A percentile compares a stretch with the other conserved stretches of the same genome.
Evolutionary conservation across 768 basidiomycete genomes (phyloP).

Genomic region (Trametes gibbosa): DNA sequence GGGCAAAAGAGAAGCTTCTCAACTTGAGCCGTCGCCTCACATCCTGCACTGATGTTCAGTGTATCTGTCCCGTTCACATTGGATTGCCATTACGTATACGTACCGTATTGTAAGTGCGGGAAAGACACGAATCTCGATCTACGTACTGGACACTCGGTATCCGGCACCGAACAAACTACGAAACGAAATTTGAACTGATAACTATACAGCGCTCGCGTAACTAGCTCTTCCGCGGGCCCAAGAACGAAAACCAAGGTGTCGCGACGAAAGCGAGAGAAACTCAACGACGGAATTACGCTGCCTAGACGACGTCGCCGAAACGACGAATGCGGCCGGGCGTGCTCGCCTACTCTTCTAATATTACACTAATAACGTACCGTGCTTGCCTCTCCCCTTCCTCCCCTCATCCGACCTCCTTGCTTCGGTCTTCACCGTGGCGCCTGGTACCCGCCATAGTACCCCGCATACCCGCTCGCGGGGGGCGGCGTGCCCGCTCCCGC

Average conservation of each 20-base stretch:
- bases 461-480: constrained; percentile 14
- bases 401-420: too few species aligned
- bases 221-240: too few species aligned
- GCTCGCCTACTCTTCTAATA: neutral
- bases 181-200: too few species aligned
- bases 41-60: neutral
- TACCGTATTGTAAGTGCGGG: neutral
- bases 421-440: constrained; percentile 19
- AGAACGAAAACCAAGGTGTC: too few species aligned
- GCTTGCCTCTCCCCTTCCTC: too few species aligned
- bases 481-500: constrained; percentile 23
- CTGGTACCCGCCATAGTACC: constrained; percentile 28
- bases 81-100: neutral
- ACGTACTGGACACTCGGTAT: neutral
- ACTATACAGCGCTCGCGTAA: too few species aligned
- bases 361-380: constrained; percentile 9
- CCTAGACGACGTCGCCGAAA: too few species aligned
- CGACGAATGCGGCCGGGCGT: neutral
- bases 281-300: neutral
- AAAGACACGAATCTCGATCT: neutral
- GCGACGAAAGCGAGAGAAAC: neutral
- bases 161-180: neutral
- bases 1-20: too few species aligned
- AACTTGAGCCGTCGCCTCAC: too few species aligned
- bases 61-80: too few species aligned